Evolutionary conservation across 306 rosid species (phyloP).

Genomic region (Malus sylvestris): DNA sequence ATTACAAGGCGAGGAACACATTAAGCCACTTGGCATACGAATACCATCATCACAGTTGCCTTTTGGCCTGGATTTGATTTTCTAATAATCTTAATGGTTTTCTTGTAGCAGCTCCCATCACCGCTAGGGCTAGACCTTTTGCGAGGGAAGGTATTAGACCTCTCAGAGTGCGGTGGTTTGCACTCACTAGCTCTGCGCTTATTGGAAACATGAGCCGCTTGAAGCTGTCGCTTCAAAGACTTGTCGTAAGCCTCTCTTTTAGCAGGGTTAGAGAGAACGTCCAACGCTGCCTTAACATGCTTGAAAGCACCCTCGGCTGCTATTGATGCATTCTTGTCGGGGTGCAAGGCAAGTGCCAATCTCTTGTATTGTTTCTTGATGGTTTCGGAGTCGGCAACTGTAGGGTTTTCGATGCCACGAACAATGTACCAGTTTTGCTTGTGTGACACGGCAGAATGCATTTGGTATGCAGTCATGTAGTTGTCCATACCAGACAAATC

Average conservation of each 20-base stretch:
- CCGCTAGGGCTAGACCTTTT: neutral
- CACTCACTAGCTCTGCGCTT: neutral
- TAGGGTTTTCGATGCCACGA: neutral
- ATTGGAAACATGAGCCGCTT: neutral
- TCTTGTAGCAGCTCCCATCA: neutral
- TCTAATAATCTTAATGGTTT: neutral
- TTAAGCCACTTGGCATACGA: neutral
- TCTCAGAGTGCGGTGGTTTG: neutral
- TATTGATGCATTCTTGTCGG: neutral
- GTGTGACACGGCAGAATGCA: neutral
- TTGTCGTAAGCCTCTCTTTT: neutral
- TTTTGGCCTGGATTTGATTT: neutral
- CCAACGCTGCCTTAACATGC: neutral
- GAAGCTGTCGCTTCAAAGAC: neutral
- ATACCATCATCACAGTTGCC: neutral
- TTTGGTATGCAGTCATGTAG: neutral
- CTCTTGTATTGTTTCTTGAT: neutral
- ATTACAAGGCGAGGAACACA: neutral
- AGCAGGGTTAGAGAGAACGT: neutral
- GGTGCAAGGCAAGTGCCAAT: neutral
- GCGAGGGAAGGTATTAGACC: neutral
- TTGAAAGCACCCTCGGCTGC: conserved; percentile 2
- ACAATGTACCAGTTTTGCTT: neutral
- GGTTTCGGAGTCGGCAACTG: neutral
- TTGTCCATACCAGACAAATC: neutral